Percentiles rank a stretch among this genome's conserved stretches.
These are phyloP conservation scores for Cardamine resedifolia DNA, from an alignment of 345 rosid species.

Conservation along the genomic window DNA sequence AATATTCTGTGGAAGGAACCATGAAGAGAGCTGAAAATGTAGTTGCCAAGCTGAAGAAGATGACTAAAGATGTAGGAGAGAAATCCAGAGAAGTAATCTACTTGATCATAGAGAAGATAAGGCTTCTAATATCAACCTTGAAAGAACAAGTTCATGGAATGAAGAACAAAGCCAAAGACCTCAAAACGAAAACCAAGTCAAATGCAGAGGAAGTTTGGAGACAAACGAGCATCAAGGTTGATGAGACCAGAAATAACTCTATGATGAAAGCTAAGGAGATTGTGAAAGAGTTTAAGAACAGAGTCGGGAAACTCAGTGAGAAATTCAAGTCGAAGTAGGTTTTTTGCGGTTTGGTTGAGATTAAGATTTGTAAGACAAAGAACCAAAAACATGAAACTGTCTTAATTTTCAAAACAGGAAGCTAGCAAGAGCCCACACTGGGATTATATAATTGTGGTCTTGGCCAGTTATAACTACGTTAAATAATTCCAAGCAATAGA, in stretches of 20 bases:
- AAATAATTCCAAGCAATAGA: too few species aligned
- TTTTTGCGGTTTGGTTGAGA: constrained; percentile 1
- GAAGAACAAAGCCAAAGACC: constrained; percentile 35
- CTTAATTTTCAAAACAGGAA: not conserved
- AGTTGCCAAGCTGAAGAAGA: constrained; percentile 56
- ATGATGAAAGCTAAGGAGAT: constrained; percentile 43
- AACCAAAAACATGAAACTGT: not conserved
- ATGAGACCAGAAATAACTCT: constrained; percentile 39
- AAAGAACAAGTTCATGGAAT: constrained; percentile 46
- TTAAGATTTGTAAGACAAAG: not conserved
- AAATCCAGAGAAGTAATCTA: constrained; percentile 55
- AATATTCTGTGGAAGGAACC: constrained; percentile 54
- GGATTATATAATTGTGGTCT: too few species aligned
- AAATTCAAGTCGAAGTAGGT: constrained; percentile 53
- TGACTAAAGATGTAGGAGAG: constrained; percentile 52
- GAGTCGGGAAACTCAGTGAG: constrained; percentile 65
- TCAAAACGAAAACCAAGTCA: constrained; percentile 23
- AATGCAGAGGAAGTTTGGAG: constrained; percentile 38
- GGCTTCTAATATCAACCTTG: constrained; percentile 42
- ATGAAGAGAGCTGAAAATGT: constrained; percentile 55
- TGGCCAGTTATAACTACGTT: too few species aligned
- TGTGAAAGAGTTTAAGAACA: constrained; percentile 59
- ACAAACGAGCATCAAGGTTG: constrained; percentile 22
- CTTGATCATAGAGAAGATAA: constrained; percentile 51
- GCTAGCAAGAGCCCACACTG: not conserved